These are phyloP conservation scores for Iris pallida DNA, from an alignment of 116 monocot genomes.

Conservation along the genomic window DNA sequence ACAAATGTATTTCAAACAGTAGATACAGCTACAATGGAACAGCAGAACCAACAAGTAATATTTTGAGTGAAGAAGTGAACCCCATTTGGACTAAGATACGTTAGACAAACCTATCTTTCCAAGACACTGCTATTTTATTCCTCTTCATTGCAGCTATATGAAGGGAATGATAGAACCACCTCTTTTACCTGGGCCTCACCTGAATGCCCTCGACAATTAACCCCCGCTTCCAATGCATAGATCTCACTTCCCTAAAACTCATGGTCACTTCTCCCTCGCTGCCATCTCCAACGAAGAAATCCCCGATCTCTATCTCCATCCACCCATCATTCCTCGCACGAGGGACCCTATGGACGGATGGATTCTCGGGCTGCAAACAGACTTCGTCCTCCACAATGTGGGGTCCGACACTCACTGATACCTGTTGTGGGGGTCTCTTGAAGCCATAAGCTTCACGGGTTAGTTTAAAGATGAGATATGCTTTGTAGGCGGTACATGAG, in stretches of 20 bases:
- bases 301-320: constrained; percentile 28
- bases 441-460: constrained; percentile 4
- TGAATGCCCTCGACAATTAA: constrained; percentile 25
- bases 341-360: not conserved
- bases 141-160: no score
- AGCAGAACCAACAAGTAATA: no score
- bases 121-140: no score
- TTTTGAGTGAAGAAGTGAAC: no score
- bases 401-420: not conserved
- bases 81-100: no score
- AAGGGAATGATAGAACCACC: no score
- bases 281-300: constrained; percentile 22
- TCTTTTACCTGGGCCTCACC: constrained; percentile 10
- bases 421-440: constrained; percentile 1
- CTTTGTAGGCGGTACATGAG: not conserved
- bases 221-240: constrained; percentile 21
- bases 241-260: constrained; percentile 7
- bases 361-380: not conserved
- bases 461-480: constrained; percentile 25
- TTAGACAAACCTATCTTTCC: no score
- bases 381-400: not conserved
- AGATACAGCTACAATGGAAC: no score
- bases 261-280: constrained; percentile 16
- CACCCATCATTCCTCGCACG: constrained; percentile 17
- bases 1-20: no score